Evolutionary conservation across 2,329 filamentous ascomycete species (phyloP).

Genomic region (Cytospora paraplurivora): DNA sequence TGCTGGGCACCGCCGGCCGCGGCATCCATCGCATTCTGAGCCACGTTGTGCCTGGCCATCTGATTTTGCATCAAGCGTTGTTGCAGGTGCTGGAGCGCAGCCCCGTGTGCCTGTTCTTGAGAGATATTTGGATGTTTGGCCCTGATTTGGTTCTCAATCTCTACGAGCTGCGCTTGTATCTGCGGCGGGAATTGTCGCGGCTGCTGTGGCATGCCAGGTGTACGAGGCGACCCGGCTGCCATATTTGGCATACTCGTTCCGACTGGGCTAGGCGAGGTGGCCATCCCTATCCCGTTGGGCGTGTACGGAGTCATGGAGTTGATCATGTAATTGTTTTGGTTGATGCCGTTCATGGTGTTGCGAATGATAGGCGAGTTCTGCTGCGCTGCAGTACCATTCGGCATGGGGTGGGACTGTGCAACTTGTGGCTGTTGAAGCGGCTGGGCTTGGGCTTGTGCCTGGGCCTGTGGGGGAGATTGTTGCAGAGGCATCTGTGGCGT

Average conservation of each 20-base stretch:
- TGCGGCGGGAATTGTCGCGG: constrained; percentile 49
- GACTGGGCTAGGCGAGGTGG: constrained; percentile 45
- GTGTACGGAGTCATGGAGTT: constrained; percentile 54
- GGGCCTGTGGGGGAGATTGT: constrained; percentile 33
- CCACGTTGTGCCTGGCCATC: constrained; percentile 47
- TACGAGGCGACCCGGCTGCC: constrained; percentile 47
- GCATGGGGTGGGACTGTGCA: constrained; percentile 43
- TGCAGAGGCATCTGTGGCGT: constrained; percentile 35
- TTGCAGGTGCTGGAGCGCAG: constrained; percentile 52
- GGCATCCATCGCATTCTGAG: constrained; percentile 56
- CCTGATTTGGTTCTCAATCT: constrained; percentile 55
- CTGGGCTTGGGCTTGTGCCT: constrained; percentile 33
- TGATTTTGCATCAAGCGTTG: constrained; percentile 36
- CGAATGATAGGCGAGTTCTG: constrained; percentile 34
- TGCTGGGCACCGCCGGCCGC: constrained; percentile 54
- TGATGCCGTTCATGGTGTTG: constrained; percentile 46
- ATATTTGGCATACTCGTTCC: constrained; percentile 51
- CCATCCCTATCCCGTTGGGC: constrained; percentile 46
- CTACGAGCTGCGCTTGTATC: constrained; percentile 51
- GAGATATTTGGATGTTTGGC: constrained; percentile 54
- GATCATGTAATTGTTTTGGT: constrained; percentile 55
- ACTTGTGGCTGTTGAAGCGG: constrained; percentile 39
- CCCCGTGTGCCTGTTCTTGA: constrained; percentile 51
- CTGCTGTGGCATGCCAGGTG: constrained; percentile 21
- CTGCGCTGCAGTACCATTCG: constrained; percentile 30